Percentiles rank a stretch among this genome's conserved stretches.
Conservation (phyloP, 495 filamentous ascomycete species). For the Mycothermus thermophilus region DNA sequence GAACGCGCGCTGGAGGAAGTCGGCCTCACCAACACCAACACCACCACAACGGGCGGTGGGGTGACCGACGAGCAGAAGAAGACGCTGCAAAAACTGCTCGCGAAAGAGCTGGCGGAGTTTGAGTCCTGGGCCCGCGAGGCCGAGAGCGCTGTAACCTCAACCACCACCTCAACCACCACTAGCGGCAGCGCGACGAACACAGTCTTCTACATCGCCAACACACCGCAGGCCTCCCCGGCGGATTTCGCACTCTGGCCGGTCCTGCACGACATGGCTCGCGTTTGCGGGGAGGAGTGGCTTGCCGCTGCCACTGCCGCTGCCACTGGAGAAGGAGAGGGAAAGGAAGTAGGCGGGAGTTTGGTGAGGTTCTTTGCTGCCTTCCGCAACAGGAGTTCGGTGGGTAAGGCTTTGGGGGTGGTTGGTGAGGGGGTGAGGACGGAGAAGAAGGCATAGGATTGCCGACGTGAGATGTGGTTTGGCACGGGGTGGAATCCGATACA, state of each 20-base stretch:
- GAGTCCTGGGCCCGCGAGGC: conserved; percentile 19
- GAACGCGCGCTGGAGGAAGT: conserved; percentile 5
- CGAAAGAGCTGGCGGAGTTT: conserved; percentile 13
- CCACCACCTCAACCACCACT: not conserved
- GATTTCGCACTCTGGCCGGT: conserved; percentile 65
- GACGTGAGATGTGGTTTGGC: too few relatives aligned
- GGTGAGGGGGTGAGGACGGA: not conserved
- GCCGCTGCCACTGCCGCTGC: too few relatives aligned
- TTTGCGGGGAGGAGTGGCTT: conserved; percentile 16
- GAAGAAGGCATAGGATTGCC: too few relatives aligned
- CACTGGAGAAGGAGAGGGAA: too few relatives aligned
- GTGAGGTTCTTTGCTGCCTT: conserved; percentile 40
- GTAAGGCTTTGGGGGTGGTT: conserved; percentile 23
- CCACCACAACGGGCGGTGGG: conserved; percentile 3
- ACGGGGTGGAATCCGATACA: too few relatives aligned
- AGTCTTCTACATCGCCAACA: conserved; percentile 40
- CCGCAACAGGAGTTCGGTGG: conserved; percentile 35
- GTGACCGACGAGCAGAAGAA: not conserved
- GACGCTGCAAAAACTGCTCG: not conserved
- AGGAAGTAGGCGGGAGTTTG: conserved; percentile 18
- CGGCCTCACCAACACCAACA: too few relatives aligned
- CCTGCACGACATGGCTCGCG: conserved; percentile 41
- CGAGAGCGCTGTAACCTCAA: not conserved
- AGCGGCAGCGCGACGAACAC: not conserved
- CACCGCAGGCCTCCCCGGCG: conserved; percentile 40